Base-by-base conservation (phyloP, 139 green algal genomes). In the Haematococcus sp. region DNA sequence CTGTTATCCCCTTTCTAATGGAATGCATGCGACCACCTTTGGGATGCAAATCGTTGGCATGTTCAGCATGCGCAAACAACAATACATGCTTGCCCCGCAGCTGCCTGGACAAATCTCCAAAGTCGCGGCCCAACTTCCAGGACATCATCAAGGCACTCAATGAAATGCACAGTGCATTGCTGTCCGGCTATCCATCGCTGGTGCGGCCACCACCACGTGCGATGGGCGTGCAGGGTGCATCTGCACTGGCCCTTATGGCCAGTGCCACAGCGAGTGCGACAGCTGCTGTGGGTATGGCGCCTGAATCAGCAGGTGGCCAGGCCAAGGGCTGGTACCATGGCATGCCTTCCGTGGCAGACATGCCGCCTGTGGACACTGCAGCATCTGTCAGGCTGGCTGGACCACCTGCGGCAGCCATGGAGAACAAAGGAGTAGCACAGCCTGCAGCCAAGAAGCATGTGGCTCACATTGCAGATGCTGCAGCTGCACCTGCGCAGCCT, bases 251-350 rank as follows among this genome's bases (percentile, higher is more conserved):
- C 25, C 20, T 27, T 56, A 44, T 61, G 23, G 28, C 43, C 17
- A 32, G 25, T 58, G 71, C 58, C 58, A 27, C 58, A 19, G 58
- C 58, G 20, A 34, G 25, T 4, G 28, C 58, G 4, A 27, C 58
- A 16, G 58, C 58, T 3, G 25, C 58, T 33, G 58, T 65, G 4
- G 58, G 58, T n/a, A 65, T 65, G 58, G 28, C 58, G n/a, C 11
- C 28, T 17, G 58, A 65, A 35, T 34, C 25, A 17, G 27, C 4
- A 11, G 58, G 28, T 3, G 58, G 58, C 58, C 11, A 34, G 58
- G 27, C 25, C 58, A 65, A 65, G 27, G 58, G 58, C 25, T 65
- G 58, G 58, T 65, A 65, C 58, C 58, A 65, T 35, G 58, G 58
- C 58, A 65, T 65, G 58, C 58, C 58, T 4, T 65, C 58, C 4